Base-by-base conservation (phyloP, 2,329 filamentous ascomycete genomes). In the Sordariomycetes sp. region DNA sequence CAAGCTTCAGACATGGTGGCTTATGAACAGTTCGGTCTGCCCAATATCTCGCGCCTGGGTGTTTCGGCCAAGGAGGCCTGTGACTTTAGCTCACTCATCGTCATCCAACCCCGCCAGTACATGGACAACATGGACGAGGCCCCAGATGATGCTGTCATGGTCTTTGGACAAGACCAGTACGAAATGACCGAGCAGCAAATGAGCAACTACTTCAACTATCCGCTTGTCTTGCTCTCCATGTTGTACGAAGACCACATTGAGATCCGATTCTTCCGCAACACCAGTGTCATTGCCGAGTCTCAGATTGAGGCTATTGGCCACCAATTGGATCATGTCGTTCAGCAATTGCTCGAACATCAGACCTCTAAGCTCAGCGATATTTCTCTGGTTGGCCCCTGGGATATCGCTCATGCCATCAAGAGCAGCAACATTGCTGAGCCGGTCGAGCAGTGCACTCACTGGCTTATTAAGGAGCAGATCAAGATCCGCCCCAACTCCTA, bases 401-500 rank as follows among this genome's bases (percentile, higher is more conserved):
- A 38, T 32, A 15, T 39, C 6, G 14, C 28, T 20, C 29, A 30
- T 15, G 8, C 33, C 6, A 23, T 31, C 7, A 34, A 23, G 28
- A 37, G 32, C 18, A 24, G 23, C 21, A 19, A 37, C 4, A 11
- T 19, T 10, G 12, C 31, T 6, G 31, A 34, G 12, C 25, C 30
- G 8, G 32, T 34, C n/a, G 28, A 36, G 4, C 12, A 21, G 15
- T 29, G 19, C n/a, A 12, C 34, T 4, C 34, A 39, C 16, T 18
- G 27, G n/a, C 34, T 33, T 10, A 26, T 39, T 10, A 8, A 26
- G 3, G 14, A 33, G 21, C 38, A 39, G 11, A 34, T 34, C 4
- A 15, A 18, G 12, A 16, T 18, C 25, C 33, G 20, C 4, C 59
- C 63, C 1, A 35, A 45, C 11, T 46, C 47, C 4, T 11, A 8